phyloP scores from a whole-genome alignment of 192 early-diverging fungal species.

The Mortierella hygrophila region DNA sequence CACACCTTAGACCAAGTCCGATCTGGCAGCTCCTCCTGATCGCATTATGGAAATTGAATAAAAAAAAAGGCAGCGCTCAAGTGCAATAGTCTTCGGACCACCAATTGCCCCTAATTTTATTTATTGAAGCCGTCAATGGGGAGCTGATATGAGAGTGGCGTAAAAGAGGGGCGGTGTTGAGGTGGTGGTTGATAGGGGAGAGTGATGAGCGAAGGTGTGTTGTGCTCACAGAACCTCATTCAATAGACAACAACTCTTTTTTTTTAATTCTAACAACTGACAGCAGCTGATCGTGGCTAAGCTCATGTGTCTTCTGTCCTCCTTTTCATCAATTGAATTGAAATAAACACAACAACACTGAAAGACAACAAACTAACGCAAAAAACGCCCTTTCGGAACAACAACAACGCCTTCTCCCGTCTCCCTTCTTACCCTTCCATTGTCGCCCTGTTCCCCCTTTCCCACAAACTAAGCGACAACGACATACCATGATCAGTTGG shows the following conservation, averaged over 20 bases:
- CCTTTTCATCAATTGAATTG: not conserved
- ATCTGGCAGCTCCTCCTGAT: not conserved
- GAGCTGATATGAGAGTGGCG: not conserved
- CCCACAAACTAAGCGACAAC: not conserved
- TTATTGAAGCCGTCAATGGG: not conserved
- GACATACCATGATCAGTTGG: not conserved
- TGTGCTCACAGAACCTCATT: too few relatives aligned
- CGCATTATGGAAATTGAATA: not conserved
- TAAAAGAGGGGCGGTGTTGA: not conserved
- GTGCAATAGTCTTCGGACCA: not conserved
- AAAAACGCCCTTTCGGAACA: slow-evolving; percentile 4
- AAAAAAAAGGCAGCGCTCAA: not conserved
- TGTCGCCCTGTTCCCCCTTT: not conserved
- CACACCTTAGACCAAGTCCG: not conserved
- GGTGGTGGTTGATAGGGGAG: too few relatives aligned
- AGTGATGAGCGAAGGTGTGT: too few relatives aligned
- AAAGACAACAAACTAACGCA: not conserved
- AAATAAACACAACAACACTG: not conserved
- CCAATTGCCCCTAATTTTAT: not conserved
- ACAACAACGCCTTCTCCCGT: not conserved
- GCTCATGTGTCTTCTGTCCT: not conserved
- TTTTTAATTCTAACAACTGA: not conserved
- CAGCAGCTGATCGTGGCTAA: not conserved
- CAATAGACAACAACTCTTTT: too few relatives aligned
- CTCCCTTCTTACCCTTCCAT: not conserved